Percentiles rank a stretch among this genome's conserved stretches.
Evolutionary conservation across 805 yeast genomes (phyloP).

Genomic region (Saturnispora zaruensis): DNA sequence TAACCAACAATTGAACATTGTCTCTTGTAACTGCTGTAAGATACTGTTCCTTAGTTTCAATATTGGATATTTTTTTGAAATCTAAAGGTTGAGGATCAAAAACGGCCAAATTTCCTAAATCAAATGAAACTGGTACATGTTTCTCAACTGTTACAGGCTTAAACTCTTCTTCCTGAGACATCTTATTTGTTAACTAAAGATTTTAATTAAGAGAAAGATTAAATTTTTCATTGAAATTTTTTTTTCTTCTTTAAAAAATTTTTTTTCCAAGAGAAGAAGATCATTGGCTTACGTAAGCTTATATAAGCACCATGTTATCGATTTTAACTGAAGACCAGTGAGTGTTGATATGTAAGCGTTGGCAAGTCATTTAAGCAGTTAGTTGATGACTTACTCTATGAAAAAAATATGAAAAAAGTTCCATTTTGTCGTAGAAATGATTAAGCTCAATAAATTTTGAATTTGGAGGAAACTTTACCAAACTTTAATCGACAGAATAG

Average conservation of each 20-base stretch:
- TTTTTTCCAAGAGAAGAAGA: neutral
- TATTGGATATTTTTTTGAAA: conserved; percentile 44
- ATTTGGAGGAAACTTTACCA: too few relatives aligned
- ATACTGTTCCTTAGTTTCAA: conserved; percentile 50
- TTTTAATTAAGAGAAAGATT: neutral
- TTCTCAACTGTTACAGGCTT: conserved; percentile 86
- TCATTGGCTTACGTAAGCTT: neutral
- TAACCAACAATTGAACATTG: conserved; percentile 82
- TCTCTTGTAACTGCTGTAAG: conserved; percentile 71
- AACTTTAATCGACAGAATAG: too few relatives aligned
- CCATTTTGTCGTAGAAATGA: too few relatives aligned
- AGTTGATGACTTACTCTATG: too few relatives aligned
- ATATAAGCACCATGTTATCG: neutral
- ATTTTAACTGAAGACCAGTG: neutral
- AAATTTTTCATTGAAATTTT: neutral
- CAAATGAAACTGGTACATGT: conserved; percentile 81
- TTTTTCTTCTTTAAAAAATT: neutral
- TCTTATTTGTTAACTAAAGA: neutral
- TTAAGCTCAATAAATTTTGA: too few relatives aligned
- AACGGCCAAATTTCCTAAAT: conserved; percentile 83
- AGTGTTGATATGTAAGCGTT: too few relatives aligned
- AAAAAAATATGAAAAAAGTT: too few relatives aligned
- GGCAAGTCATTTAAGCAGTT: too few relatives aligned
- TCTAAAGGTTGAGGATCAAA: conserved; percentile 87
- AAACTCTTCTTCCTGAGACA: conserved; percentile 15